Percentiles rank a stretch among this genome's conserved stretches.
phyloP scores from a whole-genome alignment of 345 rosid genomes.

The Corchorus olitorius region DNA sequence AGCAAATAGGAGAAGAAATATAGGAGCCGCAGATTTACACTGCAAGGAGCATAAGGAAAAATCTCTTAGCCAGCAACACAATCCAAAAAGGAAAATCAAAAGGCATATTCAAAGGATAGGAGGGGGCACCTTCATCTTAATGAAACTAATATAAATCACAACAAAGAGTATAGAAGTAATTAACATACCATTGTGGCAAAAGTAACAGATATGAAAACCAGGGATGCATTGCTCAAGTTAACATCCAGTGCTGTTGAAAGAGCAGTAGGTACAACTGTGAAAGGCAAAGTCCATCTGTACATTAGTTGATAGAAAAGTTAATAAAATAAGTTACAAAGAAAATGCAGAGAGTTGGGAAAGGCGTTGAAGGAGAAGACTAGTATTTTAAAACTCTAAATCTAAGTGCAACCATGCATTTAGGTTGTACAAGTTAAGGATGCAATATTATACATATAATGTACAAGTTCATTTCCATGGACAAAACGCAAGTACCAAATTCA shows the following conservation, averaged over 20 bases:
- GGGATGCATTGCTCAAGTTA: slow-evolving; percentile 94
- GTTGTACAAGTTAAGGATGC: neutral
- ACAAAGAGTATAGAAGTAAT: slow-evolving; percentile 14
- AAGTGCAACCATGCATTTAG: slow-evolving; percentile 8
- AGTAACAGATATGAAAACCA: slow-evolving; percentile 95
- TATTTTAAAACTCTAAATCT: slow-evolving; percentile 5
- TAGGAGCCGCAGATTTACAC: slow-evolving; percentile 99
- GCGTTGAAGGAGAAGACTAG: slow-evolving; percentile 5
- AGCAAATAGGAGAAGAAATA: slow-evolving; percentile 95
- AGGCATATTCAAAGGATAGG: slow-evolving; percentile 18
- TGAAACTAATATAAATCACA: neutral
- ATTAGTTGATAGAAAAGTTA: slow-evolving; percentile 71
- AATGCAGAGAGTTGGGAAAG: slow-evolving; percentile 5
- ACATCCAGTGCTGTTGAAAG: slow-evolving; percentile 97
- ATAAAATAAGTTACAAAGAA: slow-evolving; percentile 33
- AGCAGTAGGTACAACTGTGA: slow-evolving; percentile 99
- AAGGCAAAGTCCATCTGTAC: slow-evolving; percentile 83
- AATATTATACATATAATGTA: neutral
- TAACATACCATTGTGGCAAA: slow-evolving; percentile 97
- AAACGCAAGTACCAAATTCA: neutral
- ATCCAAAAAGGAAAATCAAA: slow-evolving; percentile 7
- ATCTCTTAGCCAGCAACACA: slow-evolving; percentile 22
- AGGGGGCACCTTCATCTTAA: neutral
- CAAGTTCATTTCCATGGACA: neutral
- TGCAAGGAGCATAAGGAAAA: slow-evolving; percentile 37